Percentiles rank a stretch among this genome's conserved stretches.
Evolutionary conservation across 805 yeast species (phyloP).

Genomic region (Metschnikowia continentalis): DNA sequence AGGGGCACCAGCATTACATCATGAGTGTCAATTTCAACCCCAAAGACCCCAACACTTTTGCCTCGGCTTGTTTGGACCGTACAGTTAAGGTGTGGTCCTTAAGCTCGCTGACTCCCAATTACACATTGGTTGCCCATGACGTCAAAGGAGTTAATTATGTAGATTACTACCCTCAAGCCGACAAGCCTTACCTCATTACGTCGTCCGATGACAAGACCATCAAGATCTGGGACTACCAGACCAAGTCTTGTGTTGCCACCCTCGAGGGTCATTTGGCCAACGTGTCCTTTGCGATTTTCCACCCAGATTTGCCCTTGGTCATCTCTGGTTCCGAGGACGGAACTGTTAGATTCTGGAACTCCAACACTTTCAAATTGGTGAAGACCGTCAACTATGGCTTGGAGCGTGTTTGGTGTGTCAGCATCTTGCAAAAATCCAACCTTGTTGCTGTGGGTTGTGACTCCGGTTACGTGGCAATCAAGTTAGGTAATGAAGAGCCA

Average conservation of each 20-base stretch:
- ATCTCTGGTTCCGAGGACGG: slow-evolving; percentile 97
- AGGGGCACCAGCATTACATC: slow-evolving; percentile 93
- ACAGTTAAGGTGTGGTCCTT: slow-evolving; percentile 96
- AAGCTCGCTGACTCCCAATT: slow-evolving; percentile 83
- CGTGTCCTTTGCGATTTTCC: slow-evolving; percentile 96
- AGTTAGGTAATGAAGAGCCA: slow-evolving; percentile 93
- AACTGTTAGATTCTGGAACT: slow-evolving; percentile 89
- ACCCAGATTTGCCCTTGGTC: slow-evolving; percentile 93
- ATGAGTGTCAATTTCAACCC: slow-evolving; percentile 96
- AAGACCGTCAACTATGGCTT: slow-evolving; percentile 85
- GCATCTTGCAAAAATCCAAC: slow-evolving; percentile 66
- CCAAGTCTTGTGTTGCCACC: slow-evolving; percentile 91
- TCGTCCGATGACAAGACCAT: slow-evolving; percentile 87
- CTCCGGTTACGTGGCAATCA: slow-evolving; percentile 84
- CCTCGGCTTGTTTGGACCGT: slow-evolving; percentile 93
- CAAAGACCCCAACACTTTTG: slow-evolving; percentile 95
- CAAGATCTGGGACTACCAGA: slow-evolving; percentile 95
- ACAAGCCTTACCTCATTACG: slow-evolving; percentile 92
- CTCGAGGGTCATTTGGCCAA: slow-evolving; percentile 91
- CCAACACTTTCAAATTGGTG: slow-evolving; percentile 90
- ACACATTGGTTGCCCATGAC: slow-evolving; percentile 87
- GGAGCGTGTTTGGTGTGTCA: slow-evolving; percentile 96
- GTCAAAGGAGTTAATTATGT: slow-evolving; percentile 93
- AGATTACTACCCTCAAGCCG: slow-evolving; percentile 95
- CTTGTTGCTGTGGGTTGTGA: slow-evolving; percentile 91